Evolutionary conservation across 179 eudicot genomes (phyloP), one percentile per base, ranked within the genome.

Genomic region (Silene noctiflora): DNA sequence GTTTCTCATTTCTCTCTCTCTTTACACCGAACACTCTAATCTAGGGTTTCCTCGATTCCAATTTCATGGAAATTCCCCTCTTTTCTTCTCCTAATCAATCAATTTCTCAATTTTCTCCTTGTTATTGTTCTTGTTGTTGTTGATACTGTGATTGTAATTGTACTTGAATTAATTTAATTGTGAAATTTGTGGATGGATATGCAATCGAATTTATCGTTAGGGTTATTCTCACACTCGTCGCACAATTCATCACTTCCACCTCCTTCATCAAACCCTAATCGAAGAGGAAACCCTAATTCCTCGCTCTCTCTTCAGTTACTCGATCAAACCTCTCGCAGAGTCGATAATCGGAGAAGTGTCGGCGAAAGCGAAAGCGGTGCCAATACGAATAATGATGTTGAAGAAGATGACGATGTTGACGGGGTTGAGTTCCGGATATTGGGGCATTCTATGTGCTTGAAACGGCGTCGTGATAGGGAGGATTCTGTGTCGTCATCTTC

Each of bases 391-490:
- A 25, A 70, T 25, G 20, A 65, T 61, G 76, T 33, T 46, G 17
- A 53, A 17, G 59, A 79, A 75, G 83, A 75, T 14, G 84, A 79
- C 0, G 89, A 81, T 46, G 85, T 72, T 2, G 89, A 83, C 17
- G 86, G 81, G 13, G 91, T 87, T 80, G 94, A 91, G 86, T 90
- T 90, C 72, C 86, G 89, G 16, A 84, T 90, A 19, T 55, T 88
- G 14, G 96, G 96, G n/a, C 92, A 90, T 48, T 68, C 91, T 0
- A 87, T 90, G 97, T 89, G 90, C 65, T 73, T 90, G 55, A 92
- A 92, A 77, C 81, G 96, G 66, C 86, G 86, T 22, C 89, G 96
- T 21, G 93, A 89, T 56, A 81, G 88, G 35, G 91, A 88, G 67
- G 88, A 86, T 33, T 82, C 84, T 11, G 46, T 80, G 2, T 83